Evolutionary conservation across 257 asterid species (phyloP), one percentile per base, ranked within the genome.

Genomic region (Plantago ovata): DNA sequence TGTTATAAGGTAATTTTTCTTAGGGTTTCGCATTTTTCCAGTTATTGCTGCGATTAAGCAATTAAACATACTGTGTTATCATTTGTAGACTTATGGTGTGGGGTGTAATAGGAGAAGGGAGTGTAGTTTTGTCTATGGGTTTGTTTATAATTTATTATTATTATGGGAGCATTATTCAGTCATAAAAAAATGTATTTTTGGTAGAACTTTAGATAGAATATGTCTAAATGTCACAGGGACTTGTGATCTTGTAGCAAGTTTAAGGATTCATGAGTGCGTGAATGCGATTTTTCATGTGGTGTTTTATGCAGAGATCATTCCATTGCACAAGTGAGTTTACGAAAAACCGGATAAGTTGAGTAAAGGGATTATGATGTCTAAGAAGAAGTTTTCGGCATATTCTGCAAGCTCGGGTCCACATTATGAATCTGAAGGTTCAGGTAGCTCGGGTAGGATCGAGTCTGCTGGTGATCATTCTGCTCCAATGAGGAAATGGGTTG

Each of bases 371-470:
- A 69, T 73, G 79, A 77, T 79, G 92, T 93, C 87, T 65, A 77
- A 75, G 84, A 84, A 73, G 72, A 81, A 84, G 64, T 75, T 79
- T 57, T 71, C 64, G n/a, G 84, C 82, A 38, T 70, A 75, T 75
- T 63, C 87, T 12, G 47, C 81, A 56, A 77, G 82, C 62, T 71
- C 75, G 60, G 87, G 74, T 62, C 65, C 83, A 18, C 82, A 58
- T 53, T 72, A 62, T 61, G 98, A 77, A 69, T 83, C 86, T 18
- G 95, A 84, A 55, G 95, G 83, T 18, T 83, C 96, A 46, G 89
- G 79, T 58, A 76, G 84, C 66, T 83, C 89, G 0, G 89, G 80
- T 7, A 76, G 79, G 36, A 41, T 69, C 10, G 86, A 77, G 55
- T 68, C 76, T 18, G 56, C 80, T 15, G 81, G 83, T 42, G 79